Base-by-base conservation (phyloP, 176 grass and related monocot genomes). In the Tuctoria greenei region DNA sequence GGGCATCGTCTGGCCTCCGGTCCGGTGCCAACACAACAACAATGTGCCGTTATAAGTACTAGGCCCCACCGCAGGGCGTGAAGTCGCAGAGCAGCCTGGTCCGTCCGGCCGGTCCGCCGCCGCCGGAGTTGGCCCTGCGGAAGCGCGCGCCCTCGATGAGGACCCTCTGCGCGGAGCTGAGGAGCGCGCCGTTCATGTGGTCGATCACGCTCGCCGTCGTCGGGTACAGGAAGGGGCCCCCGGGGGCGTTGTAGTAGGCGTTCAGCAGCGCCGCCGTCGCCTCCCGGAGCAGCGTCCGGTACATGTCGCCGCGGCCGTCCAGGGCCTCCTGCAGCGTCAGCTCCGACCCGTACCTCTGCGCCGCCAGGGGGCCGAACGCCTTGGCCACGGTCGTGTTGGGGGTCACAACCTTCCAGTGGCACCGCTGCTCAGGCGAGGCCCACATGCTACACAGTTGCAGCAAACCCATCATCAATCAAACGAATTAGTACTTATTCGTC, bases 211-310 rank as follows among this genome's bases (percentile, higher is more conserved):
- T 31, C 31, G 31, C 31, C 31, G 31, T 31, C 31, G 31, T 74
- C 44, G 84, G 76, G 83, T 93, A 93, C 1, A 84, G 28, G 84
- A 92, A 85, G 3, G 41, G 60, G 0, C 70, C 43, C 0, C 69
- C 75, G 6, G 86, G 81, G 2, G 83, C 52, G 79, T 85, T 91
- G 76, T 93, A 81, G 86, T 91, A 93, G 15, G 93, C 92, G 75
- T 97, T 93, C 24, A 97, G 83, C 31, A 97, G 86, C 54, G 88
- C 84, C 18, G 93, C 79, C 6, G 90, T 97, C 1, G 82, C 90
- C 85, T 97, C 93, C 47, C 93, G 82, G 40, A 97, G 90, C 75
- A 97, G 86, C 17, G 93, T 93, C 1, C 76, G 42, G 78, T 93
- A 97, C 2, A 81, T 20, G 77, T 97, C 90, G 2, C 88, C 88